Percentiles rank a stretch among this genome's conserved stretches.
These are phyloP conservation scores for Macadamia integrifolia DNA, from an alignment of 164 flowering plant genomes.

Conservation along the genomic window DNA sequence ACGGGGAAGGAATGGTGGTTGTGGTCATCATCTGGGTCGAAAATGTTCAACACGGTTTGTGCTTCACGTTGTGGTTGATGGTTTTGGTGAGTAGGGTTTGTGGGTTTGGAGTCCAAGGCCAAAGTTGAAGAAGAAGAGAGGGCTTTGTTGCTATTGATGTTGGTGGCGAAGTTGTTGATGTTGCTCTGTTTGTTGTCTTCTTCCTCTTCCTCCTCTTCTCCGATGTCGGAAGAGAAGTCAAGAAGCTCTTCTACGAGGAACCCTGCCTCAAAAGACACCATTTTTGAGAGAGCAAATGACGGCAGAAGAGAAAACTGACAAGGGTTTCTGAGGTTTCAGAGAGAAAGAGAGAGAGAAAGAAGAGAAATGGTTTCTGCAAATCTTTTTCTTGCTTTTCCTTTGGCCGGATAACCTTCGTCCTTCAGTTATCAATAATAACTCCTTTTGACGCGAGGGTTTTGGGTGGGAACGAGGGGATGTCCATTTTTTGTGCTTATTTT, in stretches of 20 bases:
- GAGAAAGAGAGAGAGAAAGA: slow-evolving; percentile 17
- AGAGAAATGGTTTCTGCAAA: not conserved
- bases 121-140: slow-evolving; percentile 5
- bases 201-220: slow-evolving; percentile 32
- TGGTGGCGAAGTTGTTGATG: not conserved
- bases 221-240: slow-evolving; percentile 40
- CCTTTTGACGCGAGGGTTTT: slow-evolving; percentile 11
- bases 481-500: slow-evolving; percentile 13
- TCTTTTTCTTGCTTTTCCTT: slow-evolving; percentile 1
- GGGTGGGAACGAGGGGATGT: slow-evolving; percentile 26
- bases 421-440: slow-evolving; percentile 10
- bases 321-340: not conserved
- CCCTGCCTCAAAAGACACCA: slow-evolving; percentile 33
- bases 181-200: slow-evolving; percentile 5
- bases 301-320: not conserved
- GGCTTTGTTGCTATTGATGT: not conserved
- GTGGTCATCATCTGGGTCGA: slow-evolving; percentile 6
- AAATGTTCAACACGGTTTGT: slow-evolving; percentile 6
- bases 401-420: not conserved
- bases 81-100: no score
- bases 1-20: slow-evolving; percentile 10
- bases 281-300: slow-evolving; percentile 3
- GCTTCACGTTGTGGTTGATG: slow-evolving; percentile 3
- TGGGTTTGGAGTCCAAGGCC: not conserved
- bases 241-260: slow-evolving; percentile 33